Evolutionary conservation across 306 rosid genomes (phyloP).

Genomic region (Arachis hypogaea): DNA sequence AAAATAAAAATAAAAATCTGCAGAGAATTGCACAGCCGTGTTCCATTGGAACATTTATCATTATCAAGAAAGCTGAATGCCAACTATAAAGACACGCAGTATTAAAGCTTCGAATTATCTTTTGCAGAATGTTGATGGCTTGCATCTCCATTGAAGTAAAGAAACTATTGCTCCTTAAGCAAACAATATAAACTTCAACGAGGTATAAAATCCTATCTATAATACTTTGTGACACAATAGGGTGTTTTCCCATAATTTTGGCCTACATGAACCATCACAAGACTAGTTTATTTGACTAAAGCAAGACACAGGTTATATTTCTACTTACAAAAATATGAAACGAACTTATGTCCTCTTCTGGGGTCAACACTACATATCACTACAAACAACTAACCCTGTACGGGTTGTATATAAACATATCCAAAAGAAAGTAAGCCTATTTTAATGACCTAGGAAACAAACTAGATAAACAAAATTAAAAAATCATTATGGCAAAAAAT

Average conservation of each 20-base stretch:
- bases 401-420: constrained; percentile 1
- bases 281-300: background rate
- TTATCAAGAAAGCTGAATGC: constrained; percentile 7
- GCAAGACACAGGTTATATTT: background rate
- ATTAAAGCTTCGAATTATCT: background rate
- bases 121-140: background rate
- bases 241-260: background rate
- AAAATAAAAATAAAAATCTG: background rate
- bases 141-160: constrained; percentile 20
- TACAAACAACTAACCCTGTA: background rate
- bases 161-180: constrained; percentile 5
- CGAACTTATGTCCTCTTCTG: background rate
- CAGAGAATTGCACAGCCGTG: constrained; percentile 9
- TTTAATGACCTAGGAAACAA: background rate
- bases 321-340: background rate
- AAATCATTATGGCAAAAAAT: no score
- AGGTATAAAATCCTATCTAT: constrained; percentile 13
- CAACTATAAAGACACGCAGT: constrained; percentile 4
- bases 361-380: background rate
- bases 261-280: background rate
- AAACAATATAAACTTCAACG: constrained; percentile 11
- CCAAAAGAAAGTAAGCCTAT: constrained; percentile 10
- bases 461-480: background rate
- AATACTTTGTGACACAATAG: background rate
- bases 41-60: constrained; percentile 7